Percentiles rank a stretch among this genome's conserved stretches.
Evolutionary conservation across 2,329 filamentous ascomycete genomes (phyloP).

Genomic region (Fusarium camptoceras): DNA sequence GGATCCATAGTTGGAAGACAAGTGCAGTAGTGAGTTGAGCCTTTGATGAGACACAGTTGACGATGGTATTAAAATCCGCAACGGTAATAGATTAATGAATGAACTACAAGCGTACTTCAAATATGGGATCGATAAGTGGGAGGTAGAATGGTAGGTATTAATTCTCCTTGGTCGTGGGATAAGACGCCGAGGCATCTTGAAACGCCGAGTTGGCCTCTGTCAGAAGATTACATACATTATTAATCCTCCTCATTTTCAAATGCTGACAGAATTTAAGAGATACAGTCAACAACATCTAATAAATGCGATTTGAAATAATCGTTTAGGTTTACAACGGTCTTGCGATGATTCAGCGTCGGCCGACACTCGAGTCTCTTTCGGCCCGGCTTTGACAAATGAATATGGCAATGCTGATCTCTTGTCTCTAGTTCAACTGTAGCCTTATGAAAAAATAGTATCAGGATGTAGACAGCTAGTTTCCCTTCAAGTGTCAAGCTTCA

Average conservation of each 20-base stretch:
- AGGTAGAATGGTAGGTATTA: neutral
- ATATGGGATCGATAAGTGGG: neutral
- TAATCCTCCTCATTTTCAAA: neutral
- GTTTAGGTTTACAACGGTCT: neutral
- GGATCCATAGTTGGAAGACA: neutral
- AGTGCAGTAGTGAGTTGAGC: too few relatives aligned
- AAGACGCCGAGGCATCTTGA: neutral
- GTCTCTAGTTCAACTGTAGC: too few relatives aligned
- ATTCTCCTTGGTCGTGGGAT: neutral
- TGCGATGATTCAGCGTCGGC: neutral
- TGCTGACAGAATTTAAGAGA: neutral
- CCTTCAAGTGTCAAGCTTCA: neutral
- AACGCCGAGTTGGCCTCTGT: neutral
- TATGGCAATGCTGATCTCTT: too few relatives aligned
- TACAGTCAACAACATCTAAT: neutral
- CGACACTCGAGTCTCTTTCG: neutral
- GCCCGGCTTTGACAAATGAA: neutral
- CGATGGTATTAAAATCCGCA: too few relatives aligned
- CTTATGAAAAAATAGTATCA: too few relatives aligned
- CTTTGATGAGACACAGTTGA: neutral
- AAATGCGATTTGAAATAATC: too few relatives aligned
- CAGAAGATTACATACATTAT: neutral
- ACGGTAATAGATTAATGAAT: too few relatives aligned
- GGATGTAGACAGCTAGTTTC: neutral
- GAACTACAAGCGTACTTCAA: too few relatives aligned